Evolutionary conservation across 1,284 basidiomycete genomes (phyloP).

Genomic region (Singerocomus inundabilis): DNA sequence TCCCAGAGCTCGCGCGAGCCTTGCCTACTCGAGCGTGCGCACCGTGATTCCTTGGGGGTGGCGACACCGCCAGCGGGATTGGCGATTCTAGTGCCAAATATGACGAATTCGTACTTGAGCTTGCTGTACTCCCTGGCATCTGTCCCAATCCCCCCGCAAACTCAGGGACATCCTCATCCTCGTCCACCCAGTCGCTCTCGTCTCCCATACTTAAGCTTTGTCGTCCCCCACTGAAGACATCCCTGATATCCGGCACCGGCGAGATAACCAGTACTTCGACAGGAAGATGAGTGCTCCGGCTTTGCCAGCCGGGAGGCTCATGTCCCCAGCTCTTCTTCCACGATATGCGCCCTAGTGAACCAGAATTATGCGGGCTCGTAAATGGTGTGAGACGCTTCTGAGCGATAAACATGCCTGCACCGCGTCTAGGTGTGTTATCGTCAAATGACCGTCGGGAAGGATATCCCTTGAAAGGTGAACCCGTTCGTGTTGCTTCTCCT

Average conservation of each 20-base stretch:
- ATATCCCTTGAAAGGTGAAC: conserved; percentile 50
- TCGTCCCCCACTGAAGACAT: conserved; percentile 67
- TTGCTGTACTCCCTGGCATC: conserved; percentile 44
- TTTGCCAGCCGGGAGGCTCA: conserved; percentile 82
- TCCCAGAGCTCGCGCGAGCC: conserved; percentile 19
- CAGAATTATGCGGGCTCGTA: conserved; percentile 44
- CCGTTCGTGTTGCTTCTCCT: conserved; percentile 51
- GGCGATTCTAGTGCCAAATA: conserved; percentile 30
- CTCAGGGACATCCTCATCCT: conserved; percentile 73
- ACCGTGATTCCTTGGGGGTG: conserved; percentile 39
- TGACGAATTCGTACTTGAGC: conserved; percentile 24
- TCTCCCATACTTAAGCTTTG: conserved; percentile 61
- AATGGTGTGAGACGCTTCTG: conserved; percentile 73
- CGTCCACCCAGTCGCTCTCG: conserved; percentile 82
- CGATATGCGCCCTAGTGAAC: conserved; percentile 63
- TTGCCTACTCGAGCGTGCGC: conserved; percentile 28
- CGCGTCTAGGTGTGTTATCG: conserved; percentile 47
- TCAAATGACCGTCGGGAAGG: conserved; percentile 43
- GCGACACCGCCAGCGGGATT: conserved; percentile 38
- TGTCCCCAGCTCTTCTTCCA: conserved; percentile 87
- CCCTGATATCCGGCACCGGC: conserved; percentile 62
- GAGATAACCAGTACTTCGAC: conserved; percentile 71
- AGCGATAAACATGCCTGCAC: conserved; percentile 61
- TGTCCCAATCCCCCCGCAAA: conserved; percentile 80
- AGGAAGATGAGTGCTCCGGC: conserved; percentile 63